Evolutionary conservation across 2,329 filamentous ascomycete species (phyloP).

Genomic region (Daldinia sp.): DNA sequence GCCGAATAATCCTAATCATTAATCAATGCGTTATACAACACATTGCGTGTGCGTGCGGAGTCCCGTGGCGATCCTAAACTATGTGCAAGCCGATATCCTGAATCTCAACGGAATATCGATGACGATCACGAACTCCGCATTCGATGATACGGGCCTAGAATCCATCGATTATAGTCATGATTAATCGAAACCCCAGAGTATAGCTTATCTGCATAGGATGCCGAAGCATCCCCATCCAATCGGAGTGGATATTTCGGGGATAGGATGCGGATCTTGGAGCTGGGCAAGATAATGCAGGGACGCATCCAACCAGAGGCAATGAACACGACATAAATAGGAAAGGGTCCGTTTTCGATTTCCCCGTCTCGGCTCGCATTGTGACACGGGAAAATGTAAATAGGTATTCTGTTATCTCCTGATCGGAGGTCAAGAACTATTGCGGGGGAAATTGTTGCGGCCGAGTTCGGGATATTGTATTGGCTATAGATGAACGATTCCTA

Average conservation of each 20-base stretch:
- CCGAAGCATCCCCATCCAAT: conserved; percentile 36
- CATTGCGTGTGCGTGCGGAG: neutral
- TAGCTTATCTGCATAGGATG: conserved; percentile 35
- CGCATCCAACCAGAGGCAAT: conserved; percentile 29
- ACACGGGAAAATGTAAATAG: conserved; percentile 11
- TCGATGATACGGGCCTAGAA: conserved; percentile 1
- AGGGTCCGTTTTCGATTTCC: conserved; percentile 5
- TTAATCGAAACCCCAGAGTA: conserved; percentile 24
- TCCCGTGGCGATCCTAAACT: neutral
- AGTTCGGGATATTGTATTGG: conserved; percentile 29
- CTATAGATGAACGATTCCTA: neutral
- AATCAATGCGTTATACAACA: neutral
- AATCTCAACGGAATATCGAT: neutral
- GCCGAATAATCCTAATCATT: neutral
- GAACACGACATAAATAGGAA: conserved; percentile 35
- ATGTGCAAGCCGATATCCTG: neutral
- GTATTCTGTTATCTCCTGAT: conserved; percentile 35
- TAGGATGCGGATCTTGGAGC: conserved; percentile 23
- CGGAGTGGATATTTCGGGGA: neutral
- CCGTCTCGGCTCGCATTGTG: conserved; percentile 12
- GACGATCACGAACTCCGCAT: conserved; percentile 11
- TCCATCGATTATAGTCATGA: conserved; percentile 4
- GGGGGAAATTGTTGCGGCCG: conserved; percentile 24
- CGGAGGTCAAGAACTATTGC: conserved; percentile 27
- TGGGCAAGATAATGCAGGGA: conserved; percentile 31